Percentiles rank a stretch among this genome's conserved stretches.
These are phyloP conservation scores for Chaetoceros muelleri DNA, from an alignment of 108 stramenopile genomes.

Conservation along the genomic window DNA sequence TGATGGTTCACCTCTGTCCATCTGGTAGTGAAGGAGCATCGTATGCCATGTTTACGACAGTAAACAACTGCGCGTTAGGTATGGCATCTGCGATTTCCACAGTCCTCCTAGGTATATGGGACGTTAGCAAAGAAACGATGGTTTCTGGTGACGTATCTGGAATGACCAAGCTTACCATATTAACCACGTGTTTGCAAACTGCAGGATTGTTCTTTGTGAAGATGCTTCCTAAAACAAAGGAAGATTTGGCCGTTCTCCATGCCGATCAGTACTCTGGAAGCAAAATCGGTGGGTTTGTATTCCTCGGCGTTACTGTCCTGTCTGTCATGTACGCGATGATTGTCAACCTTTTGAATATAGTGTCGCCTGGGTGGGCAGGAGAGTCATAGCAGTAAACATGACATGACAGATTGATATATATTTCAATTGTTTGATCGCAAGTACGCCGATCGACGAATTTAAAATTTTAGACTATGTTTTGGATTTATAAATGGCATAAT, in stretches of 20 bases:
- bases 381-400: slow-evolving; percentile 26
- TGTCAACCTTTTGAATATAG: slow-evolving; percentile 64
- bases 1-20: slow-evolving; percentile 80
- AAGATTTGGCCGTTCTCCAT: slow-evolving; percentile 50
- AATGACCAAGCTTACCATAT: slow-evolving; percentile 59
- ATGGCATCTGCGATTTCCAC: slow-evolving; percentile 49
- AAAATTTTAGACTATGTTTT: too few relatives aligned
- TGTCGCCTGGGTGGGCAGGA: slow-evolving; percentile 63
- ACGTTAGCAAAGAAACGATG: slow-evolving; percentile 61
- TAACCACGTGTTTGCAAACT: slow-evolving; percentile 65
- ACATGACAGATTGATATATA: too few relatives aligned
- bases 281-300: slow-evolving; percentile 60
- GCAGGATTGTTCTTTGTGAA: slow-evolving; percentile 61
- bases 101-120: slow-evolving; percentile 60
- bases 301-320: slow-evolving; percentile 50
- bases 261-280: slow-evolving; percentile 33
- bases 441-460: too few relatives aligned
- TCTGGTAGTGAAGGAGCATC: slow-evolving; percentile 65
- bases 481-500: too few relatives aligned
- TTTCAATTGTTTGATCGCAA: too few relatives aligned
- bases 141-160: slow-evolving; percentile 40
- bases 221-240: slow-evolving; percentile 62
- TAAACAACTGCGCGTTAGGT: slow-evolving; percentile 52
- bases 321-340: slow-evolving; percentile 64
- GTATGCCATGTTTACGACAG: slow-evolving; percentile 84